Base-by-base conservation (phyloP, 2,329 filamentous ascomycete genomes). In the Monilinia aucupariae region DNA sequence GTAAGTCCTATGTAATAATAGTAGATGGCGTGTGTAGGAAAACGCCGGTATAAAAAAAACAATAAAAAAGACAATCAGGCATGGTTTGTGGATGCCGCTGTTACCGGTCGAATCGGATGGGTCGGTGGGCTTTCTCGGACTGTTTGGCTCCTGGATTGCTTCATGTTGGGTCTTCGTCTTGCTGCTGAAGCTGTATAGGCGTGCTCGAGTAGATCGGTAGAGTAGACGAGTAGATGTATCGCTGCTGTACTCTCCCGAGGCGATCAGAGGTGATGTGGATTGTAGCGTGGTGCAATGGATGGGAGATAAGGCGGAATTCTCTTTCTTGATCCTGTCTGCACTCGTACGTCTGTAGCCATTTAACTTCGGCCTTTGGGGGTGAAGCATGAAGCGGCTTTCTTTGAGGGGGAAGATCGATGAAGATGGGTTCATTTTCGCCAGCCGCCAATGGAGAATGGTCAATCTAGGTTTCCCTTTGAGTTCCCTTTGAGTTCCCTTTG, bases 381-480 rank as follows among this genome's bases (percentile, higher is more conserved):
- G n/a, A n/a, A n/a, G n/a, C 25, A 32, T 55, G 53, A 55, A 55
- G n/a, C n/a, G n/a, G n/a, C 39, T 43, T 43, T 43, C 52, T 54
- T 30, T n/a, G 37, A 55, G 25, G 45, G 12, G n/a, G 17, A 10
- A 22, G 20, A 27, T 20, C 34, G 10, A 27, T 25, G 12, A 53
- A 25, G 13, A 32, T 9, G 9, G 9, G 20, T 22, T 41, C 53
- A 55, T 55, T 20, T 55, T 32, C 13, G 39, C 53, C 25, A 45
- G 45, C 39, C 37, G 30, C 6, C 17, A 32, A 10, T 32, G 10
- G 27, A 45, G 30, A 25, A 55, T 45, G 20, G 30, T 39, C 39
- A 20, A 41, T 22, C 39, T 41, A 27, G 34, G 15, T 54, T 27
- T 41, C 39, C 15, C 13, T 6, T 30, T 30, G 27, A n/a, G n/a